A percentile compares a stretch with the other conserved stretches of the same genome.
Evolutionary conservation across 1,284 basidiomycete species (phyloP).

Genomic region (Amanita bisporigera): DNA sequence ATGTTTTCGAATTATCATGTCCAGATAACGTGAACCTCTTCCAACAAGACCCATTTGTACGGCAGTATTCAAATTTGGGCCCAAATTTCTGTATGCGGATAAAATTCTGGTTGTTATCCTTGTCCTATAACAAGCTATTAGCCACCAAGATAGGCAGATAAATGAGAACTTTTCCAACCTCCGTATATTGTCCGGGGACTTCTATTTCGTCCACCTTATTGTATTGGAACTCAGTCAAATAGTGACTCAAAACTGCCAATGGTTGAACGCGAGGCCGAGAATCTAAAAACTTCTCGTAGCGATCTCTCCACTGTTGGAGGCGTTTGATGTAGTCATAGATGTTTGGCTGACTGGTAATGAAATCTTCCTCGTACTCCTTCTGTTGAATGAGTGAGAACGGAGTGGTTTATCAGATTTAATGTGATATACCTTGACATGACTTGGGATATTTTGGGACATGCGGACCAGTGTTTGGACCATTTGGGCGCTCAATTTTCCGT

Average conservation of each 20-base stretch:
- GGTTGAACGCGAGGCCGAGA: constrained; percentile 83
- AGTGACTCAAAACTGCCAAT: constrained; percentile 92
- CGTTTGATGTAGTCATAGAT: constrained; percentile 90
- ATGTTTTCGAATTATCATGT: constrained; percentile 88
- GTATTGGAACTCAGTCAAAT: constrained; percentile 98
- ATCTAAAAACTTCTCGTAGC: constrained; percentile 88
- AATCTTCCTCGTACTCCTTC: constrained; percentile 94
- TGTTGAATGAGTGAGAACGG: constrained; percentile 39
- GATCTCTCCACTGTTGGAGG: constrained; percentile 93
- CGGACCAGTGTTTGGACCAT: constrained; percentile 71
- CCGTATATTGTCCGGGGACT: constrained; percentile 97
- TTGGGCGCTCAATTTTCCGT: constrained; percentile 69
- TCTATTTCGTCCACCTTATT: constrained; percentile 99
- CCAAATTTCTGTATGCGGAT: constrained; percentile 92
- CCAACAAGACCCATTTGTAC: constrained; percentile 87
- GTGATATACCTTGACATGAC: constrained; percentile 63
- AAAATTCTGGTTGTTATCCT: constrained; percentile 94
- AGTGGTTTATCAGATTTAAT: constrained; percentile 6
- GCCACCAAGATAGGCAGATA: constrained; percentile 8
- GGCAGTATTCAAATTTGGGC: constrained; percentile 89
- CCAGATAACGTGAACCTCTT: constrained; percentile 92
- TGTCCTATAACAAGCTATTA: constrained; percentile 62
- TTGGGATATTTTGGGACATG: constrained; percentile 73
- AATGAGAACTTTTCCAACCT: constrained; percentile 56
- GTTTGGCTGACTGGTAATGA: constrained; percentile 81